phyloP scores from a whole-genome alignment of 495 filamentous ascomycete species.

The Terfezia claveryi region DNA sequence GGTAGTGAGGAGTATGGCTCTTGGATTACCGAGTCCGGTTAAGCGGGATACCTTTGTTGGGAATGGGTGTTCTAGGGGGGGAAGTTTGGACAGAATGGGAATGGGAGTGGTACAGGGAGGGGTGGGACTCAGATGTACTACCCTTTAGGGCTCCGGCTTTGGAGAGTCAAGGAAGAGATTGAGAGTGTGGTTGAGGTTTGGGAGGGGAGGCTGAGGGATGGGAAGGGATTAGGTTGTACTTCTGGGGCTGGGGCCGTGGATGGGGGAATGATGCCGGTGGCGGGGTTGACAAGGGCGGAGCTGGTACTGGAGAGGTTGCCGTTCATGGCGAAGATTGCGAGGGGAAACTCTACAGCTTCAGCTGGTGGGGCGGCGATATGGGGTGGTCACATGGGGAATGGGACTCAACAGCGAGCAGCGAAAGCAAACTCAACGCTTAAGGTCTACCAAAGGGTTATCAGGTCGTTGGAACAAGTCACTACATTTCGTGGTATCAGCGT shows the following conservation, averaged over 20 bases:
- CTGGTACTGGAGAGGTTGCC: constrained; percentile 65
- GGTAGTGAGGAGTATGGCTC: constrained; percentile 60
- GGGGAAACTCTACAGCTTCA: neutral
- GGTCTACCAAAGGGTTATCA: too few relatives aligned
- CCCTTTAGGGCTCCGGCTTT: constrained; percentile 54
- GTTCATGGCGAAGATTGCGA: constrained; percentile 49
- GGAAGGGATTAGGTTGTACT: neutral
- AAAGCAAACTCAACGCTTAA: too few relatives aligned
- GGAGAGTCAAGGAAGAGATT: constrained; percentile 57
- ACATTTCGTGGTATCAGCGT: constrained; percentile 25
- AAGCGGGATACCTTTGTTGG: constrained; percentile 26
- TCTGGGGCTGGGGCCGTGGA: constrained; percentile 4
- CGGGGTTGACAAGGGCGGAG: constrained; percentile 23
- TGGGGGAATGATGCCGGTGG: constrained; percentile 14
- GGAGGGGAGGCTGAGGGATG: constrained; percentile 24
- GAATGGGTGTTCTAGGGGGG: neutral
- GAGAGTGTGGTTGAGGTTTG: constrained; percentile 47
- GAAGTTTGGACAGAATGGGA: constrained; percentile 20
- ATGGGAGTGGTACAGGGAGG: neutral
- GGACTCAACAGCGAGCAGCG: too few relatives aligned
- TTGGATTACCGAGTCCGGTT: constrained; percentile 66
- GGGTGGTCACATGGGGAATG: too few relatives aligned
- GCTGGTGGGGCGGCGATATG: too few relatives aligned
- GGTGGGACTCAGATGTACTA: constrained; percentile 54
- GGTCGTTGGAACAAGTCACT: constrained; percentile 43